phyloP scores from a whole-genome alignment of 1,284 basidiomycete genomes.

The Apiotrichum porosum region DNA sequence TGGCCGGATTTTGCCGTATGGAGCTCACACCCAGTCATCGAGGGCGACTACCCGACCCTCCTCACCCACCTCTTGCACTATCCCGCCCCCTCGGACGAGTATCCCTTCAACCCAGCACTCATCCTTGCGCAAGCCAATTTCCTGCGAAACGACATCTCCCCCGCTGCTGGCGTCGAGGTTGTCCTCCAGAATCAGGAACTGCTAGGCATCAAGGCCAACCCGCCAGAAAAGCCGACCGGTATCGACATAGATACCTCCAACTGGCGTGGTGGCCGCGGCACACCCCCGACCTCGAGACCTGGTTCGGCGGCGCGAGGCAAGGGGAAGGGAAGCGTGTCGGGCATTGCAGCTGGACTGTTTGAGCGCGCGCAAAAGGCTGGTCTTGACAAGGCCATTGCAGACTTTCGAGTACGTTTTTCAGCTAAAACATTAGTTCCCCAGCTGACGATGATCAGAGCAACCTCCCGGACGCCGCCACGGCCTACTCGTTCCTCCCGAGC shows the following conservation, averaged over 20 bases:
- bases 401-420: constrained; percentile 34
- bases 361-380: constrained; percentile 49
- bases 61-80: constrained; percentile 79
- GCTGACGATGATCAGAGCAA: constrained; percentile 57
- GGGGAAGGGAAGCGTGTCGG: constrained; percentile 26
- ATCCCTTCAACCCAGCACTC: constrained; percentile 55
- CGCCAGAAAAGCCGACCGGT: constrained; percentile 4
- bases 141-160: constrained; percentile 66
- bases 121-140: constrained; percentile 75
- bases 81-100: constrained; percentile 51
- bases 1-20: too few species aligned
- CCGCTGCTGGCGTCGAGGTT: constrained; percentile 66
- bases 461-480: constrained; percentile 59
- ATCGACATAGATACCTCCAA: background rate
- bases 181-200: constrained; percentile 73
- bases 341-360: constrained; percentile 44
- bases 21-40: constrained; percentile 59
- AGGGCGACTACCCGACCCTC: constrained; percentile 75
- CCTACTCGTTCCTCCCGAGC: constrained; percentile 42
- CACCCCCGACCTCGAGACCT: constrained; percentile 1
- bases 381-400: constrained; percentile 46
- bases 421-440: background rate
- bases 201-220: constrained; percentile 58
- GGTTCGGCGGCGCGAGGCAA: background rate
- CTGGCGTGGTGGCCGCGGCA: background rate